Percentiles rank a stretch among this genome's conserved stretches.
These are phyloP conservation scores for Barnettozyma hawaiiensis DNA, from an alignment of 1,139 yeast species.

Conservation along the genomic window DNA sequence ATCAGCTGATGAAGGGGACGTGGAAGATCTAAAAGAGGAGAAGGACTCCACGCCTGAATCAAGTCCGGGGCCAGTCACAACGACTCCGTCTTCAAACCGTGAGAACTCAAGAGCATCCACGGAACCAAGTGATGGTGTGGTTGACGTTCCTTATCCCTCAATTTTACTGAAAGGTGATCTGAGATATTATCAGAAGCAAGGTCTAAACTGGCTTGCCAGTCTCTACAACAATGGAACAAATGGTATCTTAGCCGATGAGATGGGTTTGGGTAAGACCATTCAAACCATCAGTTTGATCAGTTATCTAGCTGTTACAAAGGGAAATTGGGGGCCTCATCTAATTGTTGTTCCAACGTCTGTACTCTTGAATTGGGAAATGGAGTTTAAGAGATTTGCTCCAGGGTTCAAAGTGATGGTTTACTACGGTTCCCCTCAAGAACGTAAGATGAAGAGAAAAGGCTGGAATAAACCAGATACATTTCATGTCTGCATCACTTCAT, in stretches of 20 bases:
- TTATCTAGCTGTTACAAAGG: constrained; percentile 88
- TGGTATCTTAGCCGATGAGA: constrained; percentile 96
- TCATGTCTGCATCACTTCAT: constrained; percentile 95
- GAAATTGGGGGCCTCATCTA: constrained; percentile 96
- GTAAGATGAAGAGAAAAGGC: constrained; percentile 92
- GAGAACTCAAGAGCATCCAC: constrained; percentile 22
- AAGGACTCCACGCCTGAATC: constrained; percentile 24
- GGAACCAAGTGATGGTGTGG: constrained; percentile 42
- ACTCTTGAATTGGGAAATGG: constrained; percentile 99
- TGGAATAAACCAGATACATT: constrained; percentile 97
- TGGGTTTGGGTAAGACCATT: constrained; percentile 97
- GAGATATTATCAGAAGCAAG: constrained; percentile 92
- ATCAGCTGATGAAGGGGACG: constrained; percentile 19
- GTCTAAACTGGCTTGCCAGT: constrained; percentile 95
- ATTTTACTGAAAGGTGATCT: constrained; percentile 71
- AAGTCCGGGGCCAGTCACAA: constrained; percentile 24
- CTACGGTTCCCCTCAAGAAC: constrained; percentile 96
- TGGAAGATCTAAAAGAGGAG: constrained; percentile 15
- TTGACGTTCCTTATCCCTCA: constrained; percentile 66
- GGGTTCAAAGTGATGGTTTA: constrained; percentile 94
- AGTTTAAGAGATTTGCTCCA: constrained; percentile 96
- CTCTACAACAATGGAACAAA: constrained; percentile 87
- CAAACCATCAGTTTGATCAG: constrained; percentile 88
- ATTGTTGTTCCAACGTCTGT: constrained; percentile 98
- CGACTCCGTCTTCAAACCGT: constrained; percentile 9